Percentiles rank a stretch among this genome's conserved stretches.
Evolutionary conservation across 2,329 filamentous ascomycete species (phyloP).

Genomic region (Trichophaea hybrida): DNA sequence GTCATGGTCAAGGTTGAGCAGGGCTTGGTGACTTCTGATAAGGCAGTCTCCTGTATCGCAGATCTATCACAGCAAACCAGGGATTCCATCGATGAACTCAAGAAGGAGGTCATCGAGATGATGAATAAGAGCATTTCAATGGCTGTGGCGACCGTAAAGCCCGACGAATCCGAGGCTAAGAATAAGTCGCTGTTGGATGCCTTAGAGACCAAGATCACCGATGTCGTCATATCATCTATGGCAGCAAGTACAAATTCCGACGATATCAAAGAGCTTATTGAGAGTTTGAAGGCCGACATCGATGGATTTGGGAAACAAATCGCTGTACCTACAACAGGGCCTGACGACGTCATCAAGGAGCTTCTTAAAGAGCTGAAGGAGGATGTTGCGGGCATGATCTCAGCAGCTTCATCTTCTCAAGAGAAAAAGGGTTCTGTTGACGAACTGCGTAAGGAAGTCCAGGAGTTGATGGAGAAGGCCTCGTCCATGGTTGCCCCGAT

Average conservation of each 20-base stretch:
- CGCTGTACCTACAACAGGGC: slow-evolving; percentile 25
- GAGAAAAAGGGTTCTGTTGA: slow-evolving; percentile 49
- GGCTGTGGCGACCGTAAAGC: slow-evolving; percentile 28
- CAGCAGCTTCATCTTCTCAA: slow-evolving; percentile 30
- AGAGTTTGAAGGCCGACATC: slow-evolving; percentile 60
- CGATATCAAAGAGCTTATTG: slow-evolving; percentile 54
- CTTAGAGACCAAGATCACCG: slow-evolving; percentile 52
- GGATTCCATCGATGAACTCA: slow-evolving; percentile 44
- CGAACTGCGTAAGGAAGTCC: slow-evolving; percentile 45
- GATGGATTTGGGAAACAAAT: slow-evolving; percentile 51
- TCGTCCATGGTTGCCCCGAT: slow-evolving; percentile 6
- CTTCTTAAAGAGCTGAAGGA: slow-evolving; percentile 63
- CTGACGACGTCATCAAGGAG: slow-evolving; percentile 60
- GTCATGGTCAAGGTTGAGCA: slow-evolving; percentile 72
- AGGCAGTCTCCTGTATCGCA: slow-evolving; percentile 57
- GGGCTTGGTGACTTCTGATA: slow-evolving; percentile 53
- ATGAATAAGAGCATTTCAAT: slow-evolving; percentile 34
- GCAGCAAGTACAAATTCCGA: slow-evolving; percentile 6
- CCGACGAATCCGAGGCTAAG: slow-evolving; percentile 8
- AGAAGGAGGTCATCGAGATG: slow-evolving; percentile 42
- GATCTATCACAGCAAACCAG: slow-evolving; percentile 27
- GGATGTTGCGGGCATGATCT: slow-evolving; percentile 38
- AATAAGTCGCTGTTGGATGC: slow-evolving; percentile 39
- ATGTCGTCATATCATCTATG: slow-evolving; percentile 25
- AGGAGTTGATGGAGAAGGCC: slow-evolving; percentile 16